Evolutionary conservation across 23 red algal genomes (phyloP), one percentile per base, ranked within the genome.

Genomic region (Pyropia haitanensis): DNA sequence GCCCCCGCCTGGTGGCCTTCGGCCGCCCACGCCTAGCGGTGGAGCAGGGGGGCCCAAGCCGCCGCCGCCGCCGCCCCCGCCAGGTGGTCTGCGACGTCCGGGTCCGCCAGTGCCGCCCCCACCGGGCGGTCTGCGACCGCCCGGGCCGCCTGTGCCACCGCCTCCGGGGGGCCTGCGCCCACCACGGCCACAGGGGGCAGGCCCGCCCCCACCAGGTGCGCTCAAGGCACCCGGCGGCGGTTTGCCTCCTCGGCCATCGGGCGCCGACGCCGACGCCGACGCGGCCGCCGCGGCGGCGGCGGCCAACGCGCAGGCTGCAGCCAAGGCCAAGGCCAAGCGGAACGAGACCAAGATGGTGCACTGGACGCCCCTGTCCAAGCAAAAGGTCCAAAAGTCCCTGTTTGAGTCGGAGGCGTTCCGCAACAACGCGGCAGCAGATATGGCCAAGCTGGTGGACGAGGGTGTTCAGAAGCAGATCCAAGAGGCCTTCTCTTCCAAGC

Each of bases 261-360:
- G 26, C 48, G 22, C 27, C 7, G 55, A 25, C 4, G 49, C 19
- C 3, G 27, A 28, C 10, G 30, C 26, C 4, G 51, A 52, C 16
- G 28, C 20, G 14, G 53, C 70, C 14, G 53, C 54, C 3, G 14
- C 49, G 31, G 57, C 30, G 25, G 26, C 61, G 7, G 14, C 61
- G 25, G 49, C 56, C 21, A 26, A 19, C 63, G 28, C 71, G 3
- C 33, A 17, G 39, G 61, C 51, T 67, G 51, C 87, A 26, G 17
- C 60, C n/a, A 77, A 70, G 25, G 53, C 58, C 13, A 34, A 65
- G 14, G 39, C 49, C 27, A 79, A 95, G 49, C 54, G 73, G n/a
- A 60, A 82, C n/a, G 83, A 98, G 49, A 76, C 84, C 20, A 91
- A 91, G 74, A 80, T 78, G 62, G 51, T 98, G 2, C 88, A 91